Base-by-base conservation (phyloP, 495 filamentous ascomycete species). In the Lasiosphaeris hirsuta region DNA sequence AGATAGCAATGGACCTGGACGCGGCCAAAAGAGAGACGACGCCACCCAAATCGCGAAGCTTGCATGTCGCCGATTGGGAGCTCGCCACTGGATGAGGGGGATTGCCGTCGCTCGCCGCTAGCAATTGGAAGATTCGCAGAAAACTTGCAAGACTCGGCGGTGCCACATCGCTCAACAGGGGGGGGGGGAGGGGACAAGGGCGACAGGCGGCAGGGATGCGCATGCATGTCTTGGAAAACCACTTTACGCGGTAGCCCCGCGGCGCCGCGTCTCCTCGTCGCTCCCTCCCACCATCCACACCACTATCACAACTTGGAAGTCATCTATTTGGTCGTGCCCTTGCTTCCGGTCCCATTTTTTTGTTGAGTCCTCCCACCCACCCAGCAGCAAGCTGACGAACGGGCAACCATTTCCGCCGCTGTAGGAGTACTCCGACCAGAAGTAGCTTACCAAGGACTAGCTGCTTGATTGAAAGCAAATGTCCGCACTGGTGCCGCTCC, bases 161-260 rank as follows among this genome's bases (percentile, higher is more conserved):
- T 19, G 43, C 43, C 30, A 46, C 43, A 23, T 19, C 43, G 30
- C 42, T 40, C 30, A 33, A 54, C 50, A 39, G 47, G 51, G 40
- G 15, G 48, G 35, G 35, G 39, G 39, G 47, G 54, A 38, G 37
- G 46, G 36, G 11, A 38, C 30, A 14, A 6, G 15, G 37, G 43
- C 35, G 30, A 23, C 37, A 38, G 57, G 56, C 51, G 42, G 47
- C 63, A 62, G 61, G 61, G 61, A 69, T 62, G 56, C 37, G 51
- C 23, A 43, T 49, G 38, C 54, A 59, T 64, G 58, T 57, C 61
- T 63, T 54, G 55, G 48, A 58, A 53, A 70, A 70, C 59, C 68
- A 70, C 68, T 68, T 68, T 66, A 70, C 68, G 63, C 68, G 68
- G 62, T 57, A 54, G 59, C 57, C 62, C 58, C 62, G 54, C 58